Evolutionary conservation across 495 filamentous ascomycete species (phyloP).

Genomic region (Echria macrotheca): DNA sequence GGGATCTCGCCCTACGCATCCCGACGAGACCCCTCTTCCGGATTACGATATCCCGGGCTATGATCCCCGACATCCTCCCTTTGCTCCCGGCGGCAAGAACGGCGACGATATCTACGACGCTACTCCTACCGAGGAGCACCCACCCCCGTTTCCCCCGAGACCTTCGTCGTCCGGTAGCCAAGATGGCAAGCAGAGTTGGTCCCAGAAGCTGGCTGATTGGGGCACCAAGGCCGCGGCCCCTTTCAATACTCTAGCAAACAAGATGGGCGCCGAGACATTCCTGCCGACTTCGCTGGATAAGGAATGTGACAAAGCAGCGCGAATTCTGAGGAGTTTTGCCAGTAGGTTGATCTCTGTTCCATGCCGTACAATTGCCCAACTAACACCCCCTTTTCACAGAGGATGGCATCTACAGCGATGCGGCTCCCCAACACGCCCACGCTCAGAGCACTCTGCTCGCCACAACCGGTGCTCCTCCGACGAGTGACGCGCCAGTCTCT

Average conservation of each 20-base stretch:
- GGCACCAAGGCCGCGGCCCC: constrained; percentile 47
- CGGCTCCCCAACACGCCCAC: constrained; percentile 3
- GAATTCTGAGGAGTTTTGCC: constrained; percentile 77
- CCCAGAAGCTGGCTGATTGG: constrained; percentile 21
- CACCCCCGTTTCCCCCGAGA: constrained; percentile 14
- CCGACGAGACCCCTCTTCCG: constrained; percentile 25
- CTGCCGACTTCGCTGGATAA: constrained; percentile 74
- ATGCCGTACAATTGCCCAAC: background rate
- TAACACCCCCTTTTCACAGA: constrained; percentile 12
- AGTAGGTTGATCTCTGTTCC: constrained; percentile 35
- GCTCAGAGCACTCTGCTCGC: constrained; percentile 2
- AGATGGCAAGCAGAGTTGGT: constrained; percentile 21
- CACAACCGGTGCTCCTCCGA: constrained; percentile 2
- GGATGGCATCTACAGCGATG: constrained; percentile 29
- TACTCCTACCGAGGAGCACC: constrained; percentile 20
- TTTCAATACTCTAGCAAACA: constrained; percentile 63
- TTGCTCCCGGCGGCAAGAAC: constrained; percentile 11
- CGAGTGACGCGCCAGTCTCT: background rate
- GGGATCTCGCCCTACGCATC: constrained; percentile 10
- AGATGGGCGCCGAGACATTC: constrained; percentile 58
- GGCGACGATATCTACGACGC: constrained; percentile 24
- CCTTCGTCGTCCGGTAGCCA: constrained; percentile 1
- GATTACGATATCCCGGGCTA: constrained; percentile 25
- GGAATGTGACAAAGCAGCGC: constrained; percentile 80
- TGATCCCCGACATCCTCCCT: constrained; percentile 23